These are phyloP conservation scores for Vinca minor DNA, from an alignment of 257 asterid species.

Conservation along the genomic window DNA sequence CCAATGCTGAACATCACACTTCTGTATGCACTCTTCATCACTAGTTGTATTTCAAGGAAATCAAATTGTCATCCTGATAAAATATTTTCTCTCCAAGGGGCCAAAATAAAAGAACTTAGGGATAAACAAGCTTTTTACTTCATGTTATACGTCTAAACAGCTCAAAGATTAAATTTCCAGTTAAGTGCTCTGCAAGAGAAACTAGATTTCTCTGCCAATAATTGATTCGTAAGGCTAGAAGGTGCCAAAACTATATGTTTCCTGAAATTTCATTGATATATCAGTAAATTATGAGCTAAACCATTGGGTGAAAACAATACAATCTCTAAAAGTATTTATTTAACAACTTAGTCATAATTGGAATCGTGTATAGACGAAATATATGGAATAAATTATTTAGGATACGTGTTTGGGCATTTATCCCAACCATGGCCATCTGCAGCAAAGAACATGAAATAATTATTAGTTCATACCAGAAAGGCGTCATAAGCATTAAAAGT, in stretches of 20 bases:
- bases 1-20: conserved; percentile 76
- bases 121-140: not conserved
- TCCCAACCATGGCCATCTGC: conserved; percentile 88
- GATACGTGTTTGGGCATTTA: conserved; percentile 90
- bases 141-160: not conserved
- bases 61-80: conserved; percentile 8
- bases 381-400: conserved; percentile 22
- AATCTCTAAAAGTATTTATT: not conserved
- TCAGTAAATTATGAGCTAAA: not conserved
- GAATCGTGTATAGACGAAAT: not conserved
- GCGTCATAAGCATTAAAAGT: conserved; percentile 5
- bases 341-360: not conserved
- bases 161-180: not conserved
- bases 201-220: not conserved
- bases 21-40: conserved; percentile 62
- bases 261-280: not conserved
- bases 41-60: conserved; percentile 40
- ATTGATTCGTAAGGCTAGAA: not conserved
- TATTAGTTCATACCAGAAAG: conserved; percentile 3
- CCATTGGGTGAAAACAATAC: not conserved
- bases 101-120: not conserved
- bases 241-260: not conserved
- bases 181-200: not conserved
- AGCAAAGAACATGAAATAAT: conserved; percentile 15
- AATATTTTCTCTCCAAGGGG: not conserved